These are phyloP conservation scores for Trametes sp. DNA, from an alignment of 1,284 basidiomycete species.

Conservation along the genomic window DNA sequence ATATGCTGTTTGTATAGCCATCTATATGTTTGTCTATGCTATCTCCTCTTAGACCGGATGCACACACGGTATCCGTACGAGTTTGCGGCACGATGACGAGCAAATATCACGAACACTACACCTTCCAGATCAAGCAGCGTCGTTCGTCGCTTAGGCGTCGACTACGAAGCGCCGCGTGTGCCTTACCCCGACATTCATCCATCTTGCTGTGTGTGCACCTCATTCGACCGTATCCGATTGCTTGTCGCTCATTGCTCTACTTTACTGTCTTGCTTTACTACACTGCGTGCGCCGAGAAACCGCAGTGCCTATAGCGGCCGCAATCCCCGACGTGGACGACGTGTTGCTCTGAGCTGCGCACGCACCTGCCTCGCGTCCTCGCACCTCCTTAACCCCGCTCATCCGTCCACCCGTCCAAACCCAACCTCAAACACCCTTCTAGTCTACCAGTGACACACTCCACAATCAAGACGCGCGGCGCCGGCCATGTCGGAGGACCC, in stretches of 20 bases:
- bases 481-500: slow-evolving; percentile 75
- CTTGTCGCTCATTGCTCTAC: background rate
- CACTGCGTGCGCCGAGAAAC: background rate
- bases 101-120: slow-evolving; percentile 10
- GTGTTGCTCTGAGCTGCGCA: background rate
- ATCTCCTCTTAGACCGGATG: background rate
- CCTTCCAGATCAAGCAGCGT: slow-evolving; percentile 21
- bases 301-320: background rate
- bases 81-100: background rate
- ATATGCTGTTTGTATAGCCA: slow-evolving; percentile 8
- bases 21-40: slow-evolving; percentile 3
- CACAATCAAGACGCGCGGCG: no score
- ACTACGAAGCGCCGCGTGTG: slow-evolving; percentile 8
- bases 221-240: background rate
- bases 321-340: slow-evolving; percentile 2
- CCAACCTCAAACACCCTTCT: background rate
- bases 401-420: background rate
- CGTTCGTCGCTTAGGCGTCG: slow-evolving; percentile 16
- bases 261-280: background rate
- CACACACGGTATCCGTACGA: background rate
- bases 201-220: background rate
- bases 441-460: background rate
- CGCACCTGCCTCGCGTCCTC: background rate
- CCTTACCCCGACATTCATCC: background rate
- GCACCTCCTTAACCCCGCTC: slow-evolving; percentile 3